phyloP scores from a whole-genome alignment of 2,329 filamentous ascomycete genomes.

The Trichoderma sp. region DNA sequence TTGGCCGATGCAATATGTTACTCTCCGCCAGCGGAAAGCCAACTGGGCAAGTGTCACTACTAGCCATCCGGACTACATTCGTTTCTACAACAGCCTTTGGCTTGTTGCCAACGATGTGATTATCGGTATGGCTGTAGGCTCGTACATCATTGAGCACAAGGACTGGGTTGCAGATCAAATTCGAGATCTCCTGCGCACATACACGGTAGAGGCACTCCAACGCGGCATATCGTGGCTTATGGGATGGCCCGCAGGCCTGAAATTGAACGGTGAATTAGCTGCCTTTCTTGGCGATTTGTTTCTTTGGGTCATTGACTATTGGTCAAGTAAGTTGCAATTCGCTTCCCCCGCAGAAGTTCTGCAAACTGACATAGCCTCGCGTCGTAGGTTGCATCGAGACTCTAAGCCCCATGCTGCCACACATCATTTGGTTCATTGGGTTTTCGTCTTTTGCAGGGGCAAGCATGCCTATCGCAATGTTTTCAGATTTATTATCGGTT shows the following conservation, averaged over 20 bases:
- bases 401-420: constrained; percentile 76
- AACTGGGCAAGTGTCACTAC: constrained; percentile 96
- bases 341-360: not conserved
- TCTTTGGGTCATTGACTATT: constrained; percentile 97
- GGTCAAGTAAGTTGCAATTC: constrained; percentile 66
- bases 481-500: constrained; percentile 88
- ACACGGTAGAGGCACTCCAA: constrained; percentile 85
- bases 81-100: constrained; percentile 98
- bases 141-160: constrained; percentile 95
- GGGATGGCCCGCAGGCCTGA: constrained; percentile 91
- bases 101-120: constrained; percentile 98
- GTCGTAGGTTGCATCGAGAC: constrained; percentile 68
- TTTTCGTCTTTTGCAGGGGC: constrained; percentile 94
- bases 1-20: constrained; percentile 96
- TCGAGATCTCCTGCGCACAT: constrained; percentile 70
- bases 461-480: constrained; percentile 93
- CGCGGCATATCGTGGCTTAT: constrained; percentile 93
- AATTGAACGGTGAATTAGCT: constrained; percentile 90
- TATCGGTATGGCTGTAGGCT: constrained; percentile 93
- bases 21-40: constrained; percentile 79
- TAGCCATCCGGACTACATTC: constrained; percentile 95
- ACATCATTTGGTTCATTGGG: constrained; percentile 87
- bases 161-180: constrained; percentile 79
- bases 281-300: constrained; percentile 94
- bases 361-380: constrained; percentile 27